Conservation (phyloP, 2,329 filamentous ascomycete genomes). For the Trichoderma sp. region DNA sequence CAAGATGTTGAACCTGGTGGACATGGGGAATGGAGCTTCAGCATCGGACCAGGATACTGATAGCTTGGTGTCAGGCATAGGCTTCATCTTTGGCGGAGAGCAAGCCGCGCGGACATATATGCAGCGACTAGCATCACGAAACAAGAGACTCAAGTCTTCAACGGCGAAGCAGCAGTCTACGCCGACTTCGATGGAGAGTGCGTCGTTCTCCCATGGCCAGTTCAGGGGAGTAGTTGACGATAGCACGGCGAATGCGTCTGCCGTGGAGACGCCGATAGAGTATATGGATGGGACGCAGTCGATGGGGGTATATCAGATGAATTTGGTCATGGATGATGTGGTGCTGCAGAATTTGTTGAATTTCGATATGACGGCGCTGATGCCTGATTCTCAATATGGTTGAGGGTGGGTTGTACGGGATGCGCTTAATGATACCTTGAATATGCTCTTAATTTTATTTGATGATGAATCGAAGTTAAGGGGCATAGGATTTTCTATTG, state of each 20-base stretch:
- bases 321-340: slow-evolving; percentile 18
- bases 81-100: slow-evolving; percentile 21
- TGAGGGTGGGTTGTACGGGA: background rate
- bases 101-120: slow-evolving; percentile 18
- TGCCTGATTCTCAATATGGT: slow-evolving; percentile 1
- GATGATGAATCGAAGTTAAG: background rate
- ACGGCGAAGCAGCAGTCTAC: background rate
- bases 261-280: background rate
- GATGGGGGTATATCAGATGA: background rate
- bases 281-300: background rate
- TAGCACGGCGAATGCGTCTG: background rate
- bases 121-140: slow-evolving; percentile 11
- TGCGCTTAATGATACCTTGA: background rate
- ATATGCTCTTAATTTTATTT: background rate
- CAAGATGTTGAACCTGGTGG: slow-evolving; percentile 14
- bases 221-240: background rate
- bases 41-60: slow-evolving; percentile 12
- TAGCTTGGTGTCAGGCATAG: slow-evolving; percentile 5
- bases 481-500: background rate
- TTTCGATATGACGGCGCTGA: slow-evolving; percentile 22
- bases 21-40: background rate
- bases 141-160: background rate
- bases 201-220: background rate
- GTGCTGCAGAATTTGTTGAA: slow-evolving; percentile 15
- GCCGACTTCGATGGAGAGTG: background rate